Conservation (phyloP, 768 basidiomycete species). For the Trametes elegans region DNA sequence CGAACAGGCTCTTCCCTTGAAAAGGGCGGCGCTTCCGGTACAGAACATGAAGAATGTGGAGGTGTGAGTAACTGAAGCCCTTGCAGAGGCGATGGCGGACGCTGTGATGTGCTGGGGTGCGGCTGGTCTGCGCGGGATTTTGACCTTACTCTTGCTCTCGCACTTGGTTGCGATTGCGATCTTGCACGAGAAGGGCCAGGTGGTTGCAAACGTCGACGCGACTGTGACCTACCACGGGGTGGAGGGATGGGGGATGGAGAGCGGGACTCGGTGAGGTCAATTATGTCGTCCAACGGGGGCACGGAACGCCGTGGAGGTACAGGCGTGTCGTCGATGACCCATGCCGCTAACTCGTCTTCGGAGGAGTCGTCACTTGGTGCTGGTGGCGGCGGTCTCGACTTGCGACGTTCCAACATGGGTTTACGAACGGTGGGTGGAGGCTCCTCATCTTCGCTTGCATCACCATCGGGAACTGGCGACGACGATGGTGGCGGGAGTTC, state of each 20-base stretch:
- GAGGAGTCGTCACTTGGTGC: slow-evolving; percentile 16
- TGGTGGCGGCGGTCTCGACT: background rate
- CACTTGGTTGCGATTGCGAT: slow-evolving; percentile 7
- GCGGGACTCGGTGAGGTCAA: slow-evolving; percentile 17
- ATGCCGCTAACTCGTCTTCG: slow-evolving; percentile 28
- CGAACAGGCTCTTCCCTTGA: background rate
- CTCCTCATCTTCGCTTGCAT: slow-evolving; percentile 6
- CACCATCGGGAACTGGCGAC: background rate
- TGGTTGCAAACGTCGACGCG: background rate
- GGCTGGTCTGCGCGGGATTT: background rate
- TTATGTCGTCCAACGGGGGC: slow-evolving; percentile 7
- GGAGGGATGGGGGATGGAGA: slow-evolving; percentile 8
- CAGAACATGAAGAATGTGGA: slow-evolving; percentile 19
- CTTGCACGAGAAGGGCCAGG: background rate
- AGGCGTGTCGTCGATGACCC: slow-evolving; percentile 21
- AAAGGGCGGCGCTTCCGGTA: background rate
- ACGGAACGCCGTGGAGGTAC: slow-evolving; percentile 3
- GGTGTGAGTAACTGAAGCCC: slow-evolving; percentile 18
- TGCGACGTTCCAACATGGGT: slow-evolving; percentile 1
- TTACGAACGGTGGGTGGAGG: background rate
- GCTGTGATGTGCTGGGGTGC: background rate
- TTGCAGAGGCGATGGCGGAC: background rate
- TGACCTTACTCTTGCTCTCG: background rate
- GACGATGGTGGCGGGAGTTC: too few species aligned
- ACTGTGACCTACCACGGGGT: slow-evolving; percentile 10